Conservation (phyloP, 495 filamentous ascomycete species). For the Trichoderma orchidacearum region DNA sequence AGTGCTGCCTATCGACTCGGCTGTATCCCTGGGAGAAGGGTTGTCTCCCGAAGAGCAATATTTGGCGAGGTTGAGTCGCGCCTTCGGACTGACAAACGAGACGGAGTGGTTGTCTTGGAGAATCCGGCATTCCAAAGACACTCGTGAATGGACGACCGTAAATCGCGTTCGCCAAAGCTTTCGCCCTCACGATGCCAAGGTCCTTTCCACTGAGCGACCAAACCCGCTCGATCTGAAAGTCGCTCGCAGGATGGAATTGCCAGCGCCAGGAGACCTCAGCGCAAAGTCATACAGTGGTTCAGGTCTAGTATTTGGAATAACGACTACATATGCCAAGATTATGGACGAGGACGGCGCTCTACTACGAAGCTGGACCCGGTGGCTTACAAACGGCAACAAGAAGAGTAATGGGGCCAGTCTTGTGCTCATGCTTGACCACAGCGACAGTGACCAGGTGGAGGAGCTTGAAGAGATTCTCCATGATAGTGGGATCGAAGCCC, state of each 20-base stretch:
- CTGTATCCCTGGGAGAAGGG: background rate
- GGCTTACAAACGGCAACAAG: conserved; percentile 16
- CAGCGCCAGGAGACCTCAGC: conserved; percentile 8
- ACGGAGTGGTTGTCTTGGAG: conserved; percentile 6
- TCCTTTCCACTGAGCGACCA: conserved; percentile 4
- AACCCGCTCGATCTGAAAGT: conserved; percentile 6
- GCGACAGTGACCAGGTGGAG: conserved; percentile 12
- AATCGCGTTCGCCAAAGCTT: conserved; percentile 6
- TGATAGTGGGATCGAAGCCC: conserved; percentile 15
- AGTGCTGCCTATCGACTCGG: background rate
- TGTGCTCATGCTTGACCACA: conserved; percentile 35
- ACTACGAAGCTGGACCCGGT: conserved; percentile 18
- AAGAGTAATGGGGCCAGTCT: conserved; percentile 24
- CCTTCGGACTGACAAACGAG: conserved; percentile 9
- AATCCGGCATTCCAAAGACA: background rate
- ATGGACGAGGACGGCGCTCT: conserved; percentile 24
- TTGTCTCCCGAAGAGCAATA: conserved; percentile 10
- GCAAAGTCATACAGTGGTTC: conserved; percentile 28
- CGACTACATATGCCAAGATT: conserved; percentile 40
- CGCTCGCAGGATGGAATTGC: conserved; percentile 3
- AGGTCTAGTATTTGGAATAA: conserved; percentile 42
- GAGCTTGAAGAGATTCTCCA: conserved; percentile 12
- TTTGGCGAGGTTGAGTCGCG: conserved; percentile 6
- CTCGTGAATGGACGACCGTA: conserved; percentile 4
- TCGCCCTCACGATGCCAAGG: conserved; percentile 5